Conservation (phyloP, 768 basidiomycete species). For the Mrakia gelida region DNA sequence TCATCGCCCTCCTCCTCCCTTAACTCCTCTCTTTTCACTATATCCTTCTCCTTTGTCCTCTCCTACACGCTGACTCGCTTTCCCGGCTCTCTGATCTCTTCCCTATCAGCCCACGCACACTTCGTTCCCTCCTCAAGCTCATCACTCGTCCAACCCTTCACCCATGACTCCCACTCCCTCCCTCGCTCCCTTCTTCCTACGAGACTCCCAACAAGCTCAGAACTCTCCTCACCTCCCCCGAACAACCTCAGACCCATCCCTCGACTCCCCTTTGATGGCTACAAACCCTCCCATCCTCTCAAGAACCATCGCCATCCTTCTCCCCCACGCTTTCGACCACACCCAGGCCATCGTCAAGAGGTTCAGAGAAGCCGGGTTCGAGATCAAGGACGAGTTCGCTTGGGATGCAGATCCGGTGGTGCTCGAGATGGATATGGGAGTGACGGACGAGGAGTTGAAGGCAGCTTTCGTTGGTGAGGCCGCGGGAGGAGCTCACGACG, state of each 20-base stretch:
- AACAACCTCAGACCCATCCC: background rate
- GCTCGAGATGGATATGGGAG: background rate
- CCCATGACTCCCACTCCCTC: background rate
- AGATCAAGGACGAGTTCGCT: background rate
- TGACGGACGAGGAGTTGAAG: background rate
- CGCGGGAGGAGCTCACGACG: background rate
- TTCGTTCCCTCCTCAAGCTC: background rate
- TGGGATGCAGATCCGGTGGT: background rate
- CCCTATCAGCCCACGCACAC: background rate
- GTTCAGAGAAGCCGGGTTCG: background rate
- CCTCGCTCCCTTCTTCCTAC: background rate
- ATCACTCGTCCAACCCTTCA: background rate
- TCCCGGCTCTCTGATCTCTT: background rate
- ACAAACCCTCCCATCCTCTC: background rate
- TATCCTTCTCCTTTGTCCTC: background rate
- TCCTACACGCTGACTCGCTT: background rate
- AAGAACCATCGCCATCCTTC: conserved; percentile 4
- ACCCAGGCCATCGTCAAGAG: background rate
- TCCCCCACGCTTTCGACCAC: background rate
- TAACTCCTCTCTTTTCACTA: background rate
- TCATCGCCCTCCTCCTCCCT: too few species aligned
- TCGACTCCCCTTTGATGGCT: background rate
- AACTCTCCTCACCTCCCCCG: background rate
- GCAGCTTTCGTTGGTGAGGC: background rate
- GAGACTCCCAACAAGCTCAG: background rate